Evolutionary conservation across 2,329 filamentous ascomycete species (phyloP).

Genomic region (Aspergillus sp.): DNA sequence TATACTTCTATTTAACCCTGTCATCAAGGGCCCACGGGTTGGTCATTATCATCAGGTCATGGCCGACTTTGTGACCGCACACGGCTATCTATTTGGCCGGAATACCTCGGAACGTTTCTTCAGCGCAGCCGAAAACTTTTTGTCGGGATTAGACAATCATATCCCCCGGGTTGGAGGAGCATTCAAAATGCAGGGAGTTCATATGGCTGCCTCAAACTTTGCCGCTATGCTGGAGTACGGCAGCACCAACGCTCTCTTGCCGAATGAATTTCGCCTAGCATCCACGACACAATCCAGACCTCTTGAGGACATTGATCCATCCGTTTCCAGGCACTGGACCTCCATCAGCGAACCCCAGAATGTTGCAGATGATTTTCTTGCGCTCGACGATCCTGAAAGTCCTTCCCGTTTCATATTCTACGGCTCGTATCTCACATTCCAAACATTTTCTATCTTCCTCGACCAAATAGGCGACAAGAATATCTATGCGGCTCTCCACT

Average conservation of each 20-base stretch:
- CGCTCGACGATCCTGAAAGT: slow-evolving; percentile 14
- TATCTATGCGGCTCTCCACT: slow-evolving; percentile 55
- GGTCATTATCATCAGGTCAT: slow-evolving; percentile 39
- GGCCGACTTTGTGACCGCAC: slow-evolving; percentile 53
- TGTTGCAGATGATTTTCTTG: slow-evolving; percentile 15
- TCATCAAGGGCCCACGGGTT: slow-evolving; percentile 42
- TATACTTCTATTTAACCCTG: slow-evolving; percentile 54
- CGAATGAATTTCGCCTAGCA: slow-evolving; percentile 25
- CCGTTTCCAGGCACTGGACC: slow-evolving; percentile 26
- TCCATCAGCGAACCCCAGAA: slow-evolving; percentile 9
- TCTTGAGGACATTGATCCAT: slow-evolving; percentile 12
- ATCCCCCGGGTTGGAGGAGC: slow-evolving; percentile 48
- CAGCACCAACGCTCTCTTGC: slow-evolving; percentile 33
- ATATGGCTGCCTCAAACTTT: slow-evolving; percentile 56
- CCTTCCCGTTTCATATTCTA: slow-evolving; percentile 33
- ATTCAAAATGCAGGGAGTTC: slow-evolving; percentile 55
- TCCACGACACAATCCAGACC: slow-evolving; percentile 13
- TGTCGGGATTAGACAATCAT: slow-evolving; percentile 48
- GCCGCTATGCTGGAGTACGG: slow-evolving; percentile 58
- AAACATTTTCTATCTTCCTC: slow-evolving; percentile 46
- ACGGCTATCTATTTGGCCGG: slow-evolving; percentile 50
- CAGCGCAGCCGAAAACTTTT: slow-evolving; percentile 39
- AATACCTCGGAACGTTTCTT: slow-evolving; percentile 40
- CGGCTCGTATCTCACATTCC: slow-evolving; percentile 42
- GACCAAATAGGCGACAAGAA: slow-evolving; percentile 52